Conservation (phyloP, 2,329 filamentous ascomycete genomes). For the Bipolaris victoriae region DNA sequence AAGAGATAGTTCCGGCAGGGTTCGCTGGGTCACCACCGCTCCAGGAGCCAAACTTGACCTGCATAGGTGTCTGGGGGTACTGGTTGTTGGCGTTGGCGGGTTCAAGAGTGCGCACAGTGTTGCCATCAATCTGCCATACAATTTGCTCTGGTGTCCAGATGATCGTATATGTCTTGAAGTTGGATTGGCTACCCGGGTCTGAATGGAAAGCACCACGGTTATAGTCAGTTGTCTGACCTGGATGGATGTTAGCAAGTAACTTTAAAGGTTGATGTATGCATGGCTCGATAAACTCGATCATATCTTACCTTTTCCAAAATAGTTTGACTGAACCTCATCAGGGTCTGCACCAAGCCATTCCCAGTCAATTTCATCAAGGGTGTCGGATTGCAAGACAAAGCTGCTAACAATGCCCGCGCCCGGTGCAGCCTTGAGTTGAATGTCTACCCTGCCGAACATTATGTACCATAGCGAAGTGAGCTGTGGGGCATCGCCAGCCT, state of each 20-base stretch:
- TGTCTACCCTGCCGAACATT: conserved; percentile 94
- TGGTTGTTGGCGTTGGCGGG: conserved; percentile 72
- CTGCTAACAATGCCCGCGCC: conserved; percentile 93
- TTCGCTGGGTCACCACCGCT: conserved; percentile 86
- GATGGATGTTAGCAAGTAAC: neutral
- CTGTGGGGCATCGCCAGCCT: conserved; percentile 82
- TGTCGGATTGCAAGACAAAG: conserved; percentile 87
- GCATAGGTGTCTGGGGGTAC: conserved; percentile 96
- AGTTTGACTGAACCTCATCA: conserved; percentile 89
- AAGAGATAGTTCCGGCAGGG: conserved; percentile 79
- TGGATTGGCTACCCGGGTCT: conserved; percentile 69
- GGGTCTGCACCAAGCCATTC: conserved; percentile 88
- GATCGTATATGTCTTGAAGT: conserved; percentile 85
- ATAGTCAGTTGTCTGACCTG: conserved; percentile 79
- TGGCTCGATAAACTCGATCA: neutral
- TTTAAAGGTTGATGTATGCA: neutral
- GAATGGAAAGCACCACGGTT: conserved; percentile 84
- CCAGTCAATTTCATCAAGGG: conserved; percentile 94
- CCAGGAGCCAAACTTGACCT: conserved; percentile 91
- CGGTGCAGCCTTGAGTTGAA: conserved; percentile 82
- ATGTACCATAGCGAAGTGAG: conserved; percentile 94
- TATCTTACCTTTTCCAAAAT: conserved; percentile 65
- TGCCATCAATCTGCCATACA: conserved; percentile 83
- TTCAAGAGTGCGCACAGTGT: conserved; percentile 75
- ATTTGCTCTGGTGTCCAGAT: conserved; percentile 90